Base-by-base conservation (phyloP, 108 stramenopile species). In the Pseudonitzschia pungens region DNA sequence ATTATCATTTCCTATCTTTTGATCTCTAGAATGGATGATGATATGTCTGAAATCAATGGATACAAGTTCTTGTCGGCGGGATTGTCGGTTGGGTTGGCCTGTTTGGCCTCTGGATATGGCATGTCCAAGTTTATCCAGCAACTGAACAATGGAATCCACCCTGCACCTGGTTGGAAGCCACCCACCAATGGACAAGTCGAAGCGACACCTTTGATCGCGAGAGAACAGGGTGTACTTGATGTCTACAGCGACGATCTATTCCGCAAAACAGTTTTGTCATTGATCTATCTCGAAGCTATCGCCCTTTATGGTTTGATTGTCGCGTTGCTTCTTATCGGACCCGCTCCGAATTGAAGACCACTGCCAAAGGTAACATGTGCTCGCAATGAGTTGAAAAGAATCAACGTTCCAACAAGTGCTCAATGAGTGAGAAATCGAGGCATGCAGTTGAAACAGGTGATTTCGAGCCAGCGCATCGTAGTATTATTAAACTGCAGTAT, bases 251-350 rank as follows among this genome's bases (percentile, higher is more conserved):
- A 24, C 16, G 45, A 14, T 48, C 18, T 2, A 10, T 50, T 50
- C 28, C 40, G 40, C 16, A 67, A 67, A 40, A 67, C 65, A 4
- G 42, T 67, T 9, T 68, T 83, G 70, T 41, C 52, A 32, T 36
- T 89, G 58, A 71, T 89, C 22, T 89, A 74, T 60, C 53, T 89
- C 16, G 88, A 89, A 65, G 82, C 88, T 4, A 81, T 89, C 67
- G 88, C 80, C 0, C 67, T 89, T 53, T 89, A 89, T 66, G 88
- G 88, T 28, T 66, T 89, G 70, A 79, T 89, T 59, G 80, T 86
- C 6, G 85, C 86, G 26, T 73, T 89, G 57, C 84, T 86, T 65
- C 65, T 88, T 12, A 26, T 55, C 10, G 21, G 26, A 36, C 6
- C n/a, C n/a, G 36, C 2, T 36, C 6, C 36, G 36, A 6, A 36